Base-by-base conservation (phyloP, 2,329 filamentous ascomycete species). In the Alternaria infectoria region DNA sequence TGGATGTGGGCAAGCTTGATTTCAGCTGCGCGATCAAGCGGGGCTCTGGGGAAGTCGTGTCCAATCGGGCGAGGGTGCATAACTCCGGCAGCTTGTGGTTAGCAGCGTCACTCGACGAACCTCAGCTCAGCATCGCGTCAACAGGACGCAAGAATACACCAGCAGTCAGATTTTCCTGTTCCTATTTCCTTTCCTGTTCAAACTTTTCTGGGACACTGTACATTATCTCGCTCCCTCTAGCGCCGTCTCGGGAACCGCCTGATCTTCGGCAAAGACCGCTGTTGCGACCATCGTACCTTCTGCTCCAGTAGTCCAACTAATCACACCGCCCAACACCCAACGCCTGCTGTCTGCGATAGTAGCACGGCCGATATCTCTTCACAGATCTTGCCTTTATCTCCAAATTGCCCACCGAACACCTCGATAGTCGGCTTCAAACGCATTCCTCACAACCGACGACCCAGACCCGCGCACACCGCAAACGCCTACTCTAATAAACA, bases 11-110 rank as follows among this genome's bases (percentile, higher is more conserved):
- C 21, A 51, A 17, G 44, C 45, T 21, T 40, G 19, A 43, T 40
- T 52, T 32, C 21, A 49, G 21, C 19, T 40, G 11, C 26, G 19
- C 26, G 50, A 28, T 17, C 15, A 46, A 52, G 56, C 52, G 57
- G 60, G 57, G 57, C 23, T 57, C 32, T 28, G 57, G 54, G 28
- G 54, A 56, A 40, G 58, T 54, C 25, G 30, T 26, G 25, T 8
- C 61, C 57, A 63, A 60, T 60, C 61, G 57, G 61, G 55, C 50
- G 43, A 50, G 61, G 26, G 47, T 52, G 43, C 57, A 57, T 59
- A 63, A 65, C 56, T 63, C 63, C 63, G 63, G 56, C 28, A 21
- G 45, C 45, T 54, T 25, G 50, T 62, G 56, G 57, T 63, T 65
- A 52, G 63, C 55, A 52, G 60, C 63, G 56, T 52, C 47, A 47